Evolutionary conservation across 1,139 yeast species (phyloP), one percentile per base, ranked within the genome.

Genomic region (Nakaseomyces sp.): DNA sequence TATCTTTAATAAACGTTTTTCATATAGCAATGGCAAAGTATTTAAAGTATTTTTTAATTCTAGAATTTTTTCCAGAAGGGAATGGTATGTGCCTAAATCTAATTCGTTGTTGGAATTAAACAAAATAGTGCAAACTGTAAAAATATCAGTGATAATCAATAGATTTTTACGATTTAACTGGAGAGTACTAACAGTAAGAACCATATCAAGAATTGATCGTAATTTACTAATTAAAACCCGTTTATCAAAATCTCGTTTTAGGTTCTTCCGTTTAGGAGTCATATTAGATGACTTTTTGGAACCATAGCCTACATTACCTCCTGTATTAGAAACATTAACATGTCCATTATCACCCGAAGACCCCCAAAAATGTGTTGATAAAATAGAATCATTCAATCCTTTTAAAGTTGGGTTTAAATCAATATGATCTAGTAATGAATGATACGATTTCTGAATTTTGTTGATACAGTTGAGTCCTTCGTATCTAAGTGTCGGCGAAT

Each of bases 311-410:
- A 9, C 6, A 17, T 18, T 18, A 18, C 24, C 18, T 32, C 24
- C 7, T 17, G 5, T 3, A 18, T 32, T 12, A 8, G 22, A 4
- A 9, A 18, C 7, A 13, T 2, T 13, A 13, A 4, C 18, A 26
- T 8, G 33, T 4, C 7, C 3, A 20, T 9, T 32, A 17, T 7
- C n/a, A 7, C 12, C 12, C 7, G 3, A 10, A 10, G 3, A 8
- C 6, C 18, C 24, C 16, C 15, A 17, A 4, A 8, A 32, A 32
- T 32, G 36, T 18, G 36, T 35, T n/a, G 38, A 68, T 48, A 72
- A 55, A 0, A 74, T 73, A 2, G 77, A 71, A 40, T 74, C 78
- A 43, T 66, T 71, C 32, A 73, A 53, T 20, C 69, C 68, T n/a
- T 70, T 67, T 49, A 68, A 70, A 22, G 71, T 67, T 0, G 78